These are phyloP conservation scores for Sclerotinia subarctica DNA, from an alignment of 2,329 filamentous ascomycete genomes.

Conservation along the genomic window DNA sequence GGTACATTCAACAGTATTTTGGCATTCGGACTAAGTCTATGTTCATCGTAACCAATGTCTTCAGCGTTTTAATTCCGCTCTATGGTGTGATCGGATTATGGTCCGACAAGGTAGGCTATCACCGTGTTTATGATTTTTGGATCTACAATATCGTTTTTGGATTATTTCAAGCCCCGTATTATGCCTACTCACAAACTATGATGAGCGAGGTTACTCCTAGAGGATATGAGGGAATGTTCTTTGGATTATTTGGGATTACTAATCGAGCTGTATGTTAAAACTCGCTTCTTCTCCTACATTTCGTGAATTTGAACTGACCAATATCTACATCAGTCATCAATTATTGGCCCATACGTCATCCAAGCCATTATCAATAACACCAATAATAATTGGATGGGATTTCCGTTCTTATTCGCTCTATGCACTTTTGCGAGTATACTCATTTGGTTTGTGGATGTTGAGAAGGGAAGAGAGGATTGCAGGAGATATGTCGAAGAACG, in stretches of 20 bases:
- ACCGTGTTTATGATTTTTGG: constrained; percentile 42
- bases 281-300: no score
- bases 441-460: constrained; percentile 43
- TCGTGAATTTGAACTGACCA: background rate
- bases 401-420: constrained; percentile 43
- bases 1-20: constrained; percentile 44
- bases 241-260: constrained; percentile 44
- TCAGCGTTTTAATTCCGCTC: constrained; percentile 43
- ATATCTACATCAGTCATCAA: constrained; percentile 39
- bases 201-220: constrained; percentile 44
- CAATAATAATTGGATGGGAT: constrained; percentile 45
- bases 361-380: constrained; percentile 45
- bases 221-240: constrained; percentile 46
- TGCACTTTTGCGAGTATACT: constrained; percentile 41
- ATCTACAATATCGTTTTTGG: constrained; percentile 45
- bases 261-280: constrained; percentile 41
- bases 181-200: constrained; percentile 46
- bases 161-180: constrained; percentile 44
- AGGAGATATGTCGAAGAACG: constrained; percentile 40
- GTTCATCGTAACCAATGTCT: constrained; percentile 44
- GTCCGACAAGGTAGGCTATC: constrained; percentile 42
- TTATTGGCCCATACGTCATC: constrained; percentile 45
- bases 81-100: constrained; percentile 45
- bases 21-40: constrained; percentile 43
- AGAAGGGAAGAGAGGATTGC: constrained; percentile 43